Conservation (phyloP, 176 grass and related monocot genomes). For the Elymus sibiricus region DNA sequence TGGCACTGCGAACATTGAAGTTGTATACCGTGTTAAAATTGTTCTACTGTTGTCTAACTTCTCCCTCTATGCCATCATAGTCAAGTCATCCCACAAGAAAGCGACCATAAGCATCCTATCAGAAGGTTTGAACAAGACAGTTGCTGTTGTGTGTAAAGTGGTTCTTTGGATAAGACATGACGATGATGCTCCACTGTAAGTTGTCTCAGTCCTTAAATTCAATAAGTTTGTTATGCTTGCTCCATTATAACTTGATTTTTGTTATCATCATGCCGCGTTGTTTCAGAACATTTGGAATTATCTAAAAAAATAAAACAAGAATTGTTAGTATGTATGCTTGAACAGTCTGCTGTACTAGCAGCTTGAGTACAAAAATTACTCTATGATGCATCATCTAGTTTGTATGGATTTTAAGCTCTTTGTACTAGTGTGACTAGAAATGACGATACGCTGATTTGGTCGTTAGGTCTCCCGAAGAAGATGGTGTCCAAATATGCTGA, state of each 20-base stretch:
- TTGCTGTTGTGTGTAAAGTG: conserved; percentile 64
- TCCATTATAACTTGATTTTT: conserved; percentile 21
- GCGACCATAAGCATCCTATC: conserved; percentile 48
- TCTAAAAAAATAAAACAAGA: neutral
- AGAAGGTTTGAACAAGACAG: conserved; percentile 68
- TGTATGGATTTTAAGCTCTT: neutral
- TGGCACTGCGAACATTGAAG: conserved; percentile 20
- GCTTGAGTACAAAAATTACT: neutral
- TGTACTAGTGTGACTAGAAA: neutral
- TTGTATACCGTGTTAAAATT: neutral
- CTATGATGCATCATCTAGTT: neutral
- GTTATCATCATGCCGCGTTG: neutral
- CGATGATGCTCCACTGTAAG: conserved; percentile 83
- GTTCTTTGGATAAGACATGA: conserved; percentile 76
- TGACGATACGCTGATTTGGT: neutral
- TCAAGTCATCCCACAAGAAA: conserved; percentile 70
- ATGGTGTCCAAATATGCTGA: too few relatives aligned
- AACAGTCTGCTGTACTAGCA: neutral
- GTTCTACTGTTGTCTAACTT: conserved; percentile 23
- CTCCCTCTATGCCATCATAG: conserved; percentile 38
- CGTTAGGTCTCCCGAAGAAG: too few relatives aligned
- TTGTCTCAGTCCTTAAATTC: conserved; percentile 16
- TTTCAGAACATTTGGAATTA: neutral
- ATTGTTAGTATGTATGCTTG: neutral
- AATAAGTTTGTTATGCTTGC: neutral